Evolutionary conservation across 306 rosid species (phyloP), one percentile per base, ranked within the genome.

Genomic region (Quercus alba): DNA sequence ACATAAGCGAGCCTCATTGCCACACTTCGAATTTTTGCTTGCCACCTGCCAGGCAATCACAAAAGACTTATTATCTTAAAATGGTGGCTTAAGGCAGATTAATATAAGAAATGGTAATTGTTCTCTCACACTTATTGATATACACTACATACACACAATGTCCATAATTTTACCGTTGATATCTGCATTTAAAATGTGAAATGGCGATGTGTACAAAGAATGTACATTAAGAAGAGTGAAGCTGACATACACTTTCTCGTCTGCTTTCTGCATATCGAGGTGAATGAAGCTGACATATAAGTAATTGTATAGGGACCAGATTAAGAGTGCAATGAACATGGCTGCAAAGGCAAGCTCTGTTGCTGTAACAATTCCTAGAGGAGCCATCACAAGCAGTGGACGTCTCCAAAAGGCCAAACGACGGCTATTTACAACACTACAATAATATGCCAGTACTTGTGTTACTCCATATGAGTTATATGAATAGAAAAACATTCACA

Each of bases 301-400:
- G 86, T 92, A 87, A 88, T 90, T 92, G 54, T 80, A 74, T 41
- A 90, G 90, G 70, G 97, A 88, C 92, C 96, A 93, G 56, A 86
- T 79, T 82, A 93, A 67, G 64, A 93, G 90, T 11, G 85, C 85
- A 30, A 58, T 59, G 79, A 90, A 90, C 89, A 91, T 88, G 73
- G 21, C 59, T 76, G 61, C 56, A 66, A 90, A 92, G 75, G 61
- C 68, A 63, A 85, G 75, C 90, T 90, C 97, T 77, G 85, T 66
- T 18, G 83, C 26, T 10, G 84, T 87, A 4, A 92, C 81, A 62
- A 90, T 73, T 56, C 95, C 95, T n/a, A 89, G 54, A 12, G 97
- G 90, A 76, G 89, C 80, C 79, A 76, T 89, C 38, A 85, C 87
- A 3, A 83, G 28, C 31, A 75, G 75, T 13, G 97, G 93, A 3